Percentiles rank a stretch among this genome's conserved stretches.
Evolutionary conservation across 1,139 yeast species (phyloP).

Genomic region (Yamadazyma sp.): DNA sequence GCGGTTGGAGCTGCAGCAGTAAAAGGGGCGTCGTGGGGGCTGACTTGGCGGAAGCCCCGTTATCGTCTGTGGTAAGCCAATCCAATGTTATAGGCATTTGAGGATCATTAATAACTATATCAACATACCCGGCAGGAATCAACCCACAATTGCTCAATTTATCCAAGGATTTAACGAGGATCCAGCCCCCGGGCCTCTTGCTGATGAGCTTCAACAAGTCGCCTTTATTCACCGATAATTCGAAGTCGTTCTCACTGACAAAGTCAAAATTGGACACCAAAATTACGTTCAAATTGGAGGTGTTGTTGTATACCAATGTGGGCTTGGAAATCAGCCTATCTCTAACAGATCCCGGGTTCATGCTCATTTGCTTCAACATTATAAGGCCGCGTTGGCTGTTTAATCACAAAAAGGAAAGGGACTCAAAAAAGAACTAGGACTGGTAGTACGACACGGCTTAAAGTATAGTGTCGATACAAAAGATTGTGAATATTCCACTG

Average conservation of each 20-base stretch:
- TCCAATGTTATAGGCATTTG: conserved; percentile 35
- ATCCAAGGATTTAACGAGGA: conserved; percentile 44
- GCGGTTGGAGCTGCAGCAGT: too few relatives aligned
- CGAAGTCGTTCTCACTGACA: conserved; percentile 32
- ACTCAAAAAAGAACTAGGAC: background rate
- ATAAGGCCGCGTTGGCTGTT: too few relatives aligned
- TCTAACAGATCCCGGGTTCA: conserved; percentile 1
- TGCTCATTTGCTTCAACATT: conserved; percentile 1
- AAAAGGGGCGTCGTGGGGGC: background rate
- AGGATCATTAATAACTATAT: conserved; percentile 44
- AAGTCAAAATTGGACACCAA: conserved; percentile 40
- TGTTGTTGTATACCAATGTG: conserved; percentile 10
- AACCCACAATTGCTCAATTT: conserved; percentile 36
- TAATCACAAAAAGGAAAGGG: too few relatives aligned
- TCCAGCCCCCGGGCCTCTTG: conserved; percentile 43
- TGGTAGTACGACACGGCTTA: too few relatives aligned
- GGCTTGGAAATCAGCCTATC: conserved; percentile 14
- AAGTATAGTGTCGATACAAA: too few relatives aligned
- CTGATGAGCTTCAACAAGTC: conserved; percentile 42
- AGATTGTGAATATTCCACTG: too few relatives aligned
- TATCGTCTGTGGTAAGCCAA: conserved; percentile 28
- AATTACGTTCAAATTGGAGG: conserved; percentile 28
- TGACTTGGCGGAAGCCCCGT: background rate
- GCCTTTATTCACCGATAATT: conserved; percentile 38
- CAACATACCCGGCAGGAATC: conserved; percentile 46